phyloP scores from a whole-genome alignment of 345 rosid genomes.

The Mallotus nudiflorus region DNA sequence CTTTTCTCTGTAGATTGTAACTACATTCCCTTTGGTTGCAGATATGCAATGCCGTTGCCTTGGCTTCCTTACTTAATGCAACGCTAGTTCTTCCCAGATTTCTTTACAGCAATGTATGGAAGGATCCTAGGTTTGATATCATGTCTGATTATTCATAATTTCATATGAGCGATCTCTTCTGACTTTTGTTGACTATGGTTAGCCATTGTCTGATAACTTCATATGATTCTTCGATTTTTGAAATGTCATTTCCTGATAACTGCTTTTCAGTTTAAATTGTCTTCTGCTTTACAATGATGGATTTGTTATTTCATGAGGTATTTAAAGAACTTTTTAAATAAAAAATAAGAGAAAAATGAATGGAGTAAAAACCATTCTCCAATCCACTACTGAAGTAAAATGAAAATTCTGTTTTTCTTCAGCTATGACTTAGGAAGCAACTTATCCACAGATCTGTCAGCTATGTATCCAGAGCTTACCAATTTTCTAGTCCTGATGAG shows the following conservation, averaged over 20 bases:
- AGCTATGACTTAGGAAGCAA: background rate
- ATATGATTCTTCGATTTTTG: background rate
- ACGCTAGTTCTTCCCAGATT: conserved; percentile 78
- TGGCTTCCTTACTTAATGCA: conserved; percentile 78
- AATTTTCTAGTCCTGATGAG: background rate
- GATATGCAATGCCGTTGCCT: conserved; percentile 82
- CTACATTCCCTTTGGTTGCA: conserved; percentile 32
- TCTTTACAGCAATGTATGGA: conserved; percentile 98
- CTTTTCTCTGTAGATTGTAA: background rate
- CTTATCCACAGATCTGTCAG: background rate
- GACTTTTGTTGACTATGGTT: background rate
- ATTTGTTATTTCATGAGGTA: too few relatives aligned
- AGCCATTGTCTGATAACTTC: background rate
- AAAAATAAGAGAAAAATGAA: background rate
- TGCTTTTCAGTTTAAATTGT: background rate
- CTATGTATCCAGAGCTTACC: background rate
- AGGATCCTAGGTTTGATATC: conserved; percentile 79
- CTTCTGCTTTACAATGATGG: too few relatives aligned
- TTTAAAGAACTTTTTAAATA: background rate
- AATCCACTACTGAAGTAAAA: background rate
- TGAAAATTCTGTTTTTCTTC: background rate
- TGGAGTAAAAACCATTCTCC: background rate
- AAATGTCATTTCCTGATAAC: background rate
- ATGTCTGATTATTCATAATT: background rate
- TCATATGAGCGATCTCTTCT: background rate